Conservation (phyloP, 2,329 filamentous ascomycete genomes). For the Paecilomyces sp. region DNA sequence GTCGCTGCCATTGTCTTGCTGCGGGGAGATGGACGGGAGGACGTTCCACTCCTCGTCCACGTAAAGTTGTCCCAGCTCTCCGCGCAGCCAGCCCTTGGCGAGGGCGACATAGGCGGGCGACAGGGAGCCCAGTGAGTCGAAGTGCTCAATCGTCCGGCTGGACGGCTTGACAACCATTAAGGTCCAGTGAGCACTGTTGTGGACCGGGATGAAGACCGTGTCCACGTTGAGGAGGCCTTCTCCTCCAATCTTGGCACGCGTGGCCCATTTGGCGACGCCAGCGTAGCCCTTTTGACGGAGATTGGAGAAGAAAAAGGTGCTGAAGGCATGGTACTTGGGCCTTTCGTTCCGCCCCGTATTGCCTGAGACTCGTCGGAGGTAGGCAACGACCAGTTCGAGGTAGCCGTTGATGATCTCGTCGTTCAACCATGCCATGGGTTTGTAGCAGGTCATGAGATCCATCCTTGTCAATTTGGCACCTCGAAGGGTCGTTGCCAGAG, state of each 20-base stretch:
- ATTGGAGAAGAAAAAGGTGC: constrained; percentile 39
- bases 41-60: constrained; percentile 38
- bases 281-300: constrained; percentile 34
- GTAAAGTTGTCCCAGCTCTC: constrained; percentile 34
- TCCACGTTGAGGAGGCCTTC: constrained; percentile 37
- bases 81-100: constrained; percentile 35
- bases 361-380: constrained; percentile 24
- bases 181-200: constrained; percentile 42
- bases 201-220: constrained; percentile 41
- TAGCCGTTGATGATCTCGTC: constrained; percentile 42
- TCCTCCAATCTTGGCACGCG: constrained; percentile 41
- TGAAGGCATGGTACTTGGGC: constrained; percentile 38
- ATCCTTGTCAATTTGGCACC: constrained; percentile 30
- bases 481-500: constrained; percentile 23
- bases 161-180: constrained; percentile 39
- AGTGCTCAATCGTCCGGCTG: constrained; percentile 39
- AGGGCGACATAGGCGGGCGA: constrained; percentile 24
- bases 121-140: constrained; percentile 36
- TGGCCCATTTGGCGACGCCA: constrained; percentile 36
- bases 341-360: constrained; percentile 27
- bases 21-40: constrained; percentile 32
- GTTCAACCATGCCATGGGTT: constrained; percentile 34
- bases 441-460: constrained; percentile 31
- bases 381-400: constrained; percentile 33
- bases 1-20: constrained; percentile 41